Evolutionary conservation across 768 basidiomycete genomes (phyloP).

Genomic region (Lentinula aciculospora): DNA sequence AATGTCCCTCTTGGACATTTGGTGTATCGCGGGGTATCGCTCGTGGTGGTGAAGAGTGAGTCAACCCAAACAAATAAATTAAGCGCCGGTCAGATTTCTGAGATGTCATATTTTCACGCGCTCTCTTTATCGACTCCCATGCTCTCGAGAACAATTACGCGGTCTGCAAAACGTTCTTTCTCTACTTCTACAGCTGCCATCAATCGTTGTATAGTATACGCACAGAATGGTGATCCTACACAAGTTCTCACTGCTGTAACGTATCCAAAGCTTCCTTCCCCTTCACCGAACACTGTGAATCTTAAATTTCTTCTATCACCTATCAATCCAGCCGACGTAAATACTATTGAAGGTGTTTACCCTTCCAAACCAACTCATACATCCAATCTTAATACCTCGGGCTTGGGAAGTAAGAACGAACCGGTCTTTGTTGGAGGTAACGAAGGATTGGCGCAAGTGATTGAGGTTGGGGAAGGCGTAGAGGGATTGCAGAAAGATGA

Average conservation of each 20-base stretch:
- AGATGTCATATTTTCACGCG: background rate
- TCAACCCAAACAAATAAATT: background rate
- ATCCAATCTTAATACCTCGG: constrained; percentile 27
- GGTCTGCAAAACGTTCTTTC: constrained; percentile 12
- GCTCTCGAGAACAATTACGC: background rate
- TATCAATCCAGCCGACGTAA: constrained; percentile 79
- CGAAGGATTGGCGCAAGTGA: constrained; percentile 68
- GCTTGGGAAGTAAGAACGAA: constrained; percentile 23
- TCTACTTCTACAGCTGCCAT: constrained; percentile 23
- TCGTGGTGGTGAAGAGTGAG: constrained; percentile 2
- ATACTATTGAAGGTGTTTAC: constrained; percentile 80
- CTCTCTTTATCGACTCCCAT: background rate
- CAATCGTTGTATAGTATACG: constrained; percentile 65
- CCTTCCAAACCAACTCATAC: constrained; percentile 51
- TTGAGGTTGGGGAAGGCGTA: constrained; percentile 53
- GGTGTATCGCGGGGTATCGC: background rate
- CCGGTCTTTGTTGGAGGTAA: constrained; percentile 65
- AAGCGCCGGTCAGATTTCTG: background rate
- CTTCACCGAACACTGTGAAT: constrained; percentile 54
- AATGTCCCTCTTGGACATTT: background rate
- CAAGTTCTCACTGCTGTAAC: constrained; percentile 51
- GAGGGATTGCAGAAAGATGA: constrained; percentile 46
- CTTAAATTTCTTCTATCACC: constrained; percentile 66
- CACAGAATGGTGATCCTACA: constrained; percentile 52
- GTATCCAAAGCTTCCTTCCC: constrained; percentile 46